Evolutionary conservation across 495 filamentous ascomycete species (phyloP).

Genomic region (Cryomyces minteri): DNA sequence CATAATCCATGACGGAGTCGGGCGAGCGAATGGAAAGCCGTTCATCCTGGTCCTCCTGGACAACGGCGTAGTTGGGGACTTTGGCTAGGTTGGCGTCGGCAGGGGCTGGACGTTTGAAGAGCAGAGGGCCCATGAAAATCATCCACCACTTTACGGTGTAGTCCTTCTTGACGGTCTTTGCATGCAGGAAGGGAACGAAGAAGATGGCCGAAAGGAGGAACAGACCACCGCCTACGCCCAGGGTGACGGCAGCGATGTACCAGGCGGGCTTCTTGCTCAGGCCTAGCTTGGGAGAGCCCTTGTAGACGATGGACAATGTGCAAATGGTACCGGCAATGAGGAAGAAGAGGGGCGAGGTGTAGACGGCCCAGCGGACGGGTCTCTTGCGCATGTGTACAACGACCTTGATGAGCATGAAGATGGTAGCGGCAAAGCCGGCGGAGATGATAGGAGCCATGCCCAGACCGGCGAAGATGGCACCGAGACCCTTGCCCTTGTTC

Average conservation of each 20-base stretch:
- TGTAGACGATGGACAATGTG: constrained; percentile 44
- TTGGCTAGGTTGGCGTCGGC: constrained; percentile 1
- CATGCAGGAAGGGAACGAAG: constrained; percentile 44
- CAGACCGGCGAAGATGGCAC: constrained; percentile 42
- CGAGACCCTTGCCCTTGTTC: constrained; percentile 27
- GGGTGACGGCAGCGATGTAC: constrained; percentile 33
- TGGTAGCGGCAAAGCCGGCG: constrained; percentile 35
- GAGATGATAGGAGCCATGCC: constrained; percentile 44
- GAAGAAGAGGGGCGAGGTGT: constrained; percentile 42
- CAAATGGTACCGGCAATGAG: constrained; percentile 39
- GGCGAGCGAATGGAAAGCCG: constrained; percentile 11
- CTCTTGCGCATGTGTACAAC: constrained; percentile 37
- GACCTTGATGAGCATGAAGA: constrained; percentile 48
- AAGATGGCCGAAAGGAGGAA: constrained; percentile 33
- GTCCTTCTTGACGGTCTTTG: constrained; percentile 35
- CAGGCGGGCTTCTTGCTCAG: constrained; percentile 31
- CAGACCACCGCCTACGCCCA: constrained; percentile 37
- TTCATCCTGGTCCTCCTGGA: constrained; percentile 29
- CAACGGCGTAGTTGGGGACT: constrained; percentile 33
- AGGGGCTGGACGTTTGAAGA: no score
- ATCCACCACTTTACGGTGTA: constrained; percentile 38
- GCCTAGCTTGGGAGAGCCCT: constrained; percentile 25
- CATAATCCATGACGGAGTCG: constrained; percentile 12
- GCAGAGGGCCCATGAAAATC: constrained; percentile 34
- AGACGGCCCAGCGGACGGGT: constrained; percentile 25